A percentile compares a stretch with the other conserved stretches of the same genome.
Conservation (phyloP, 345 rosid genomes). For the Ailanthus altissimus region DNA sequence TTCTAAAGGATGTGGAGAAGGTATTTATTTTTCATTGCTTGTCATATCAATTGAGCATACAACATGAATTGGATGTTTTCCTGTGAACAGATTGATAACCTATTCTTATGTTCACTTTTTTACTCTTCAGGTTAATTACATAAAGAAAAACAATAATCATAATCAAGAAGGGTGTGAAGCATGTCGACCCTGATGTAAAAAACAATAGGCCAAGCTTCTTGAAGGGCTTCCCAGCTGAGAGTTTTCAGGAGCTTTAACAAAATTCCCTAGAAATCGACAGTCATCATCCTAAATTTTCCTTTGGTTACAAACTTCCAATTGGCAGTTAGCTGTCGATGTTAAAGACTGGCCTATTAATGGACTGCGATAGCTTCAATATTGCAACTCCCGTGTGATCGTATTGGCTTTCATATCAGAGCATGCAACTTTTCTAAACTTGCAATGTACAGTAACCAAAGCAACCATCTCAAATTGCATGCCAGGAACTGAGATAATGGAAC, state of each 20-base stretch:
- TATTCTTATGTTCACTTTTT: neutral
- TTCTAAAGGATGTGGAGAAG: neutral
- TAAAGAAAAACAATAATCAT: neutral
- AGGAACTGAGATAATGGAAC: neutral
- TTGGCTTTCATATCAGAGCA: neutral
- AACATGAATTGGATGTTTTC: neutral
- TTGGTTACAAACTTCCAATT: neutral
- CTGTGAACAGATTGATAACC: neutral
- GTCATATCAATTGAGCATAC: neutral
- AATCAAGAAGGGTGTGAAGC: neutral
- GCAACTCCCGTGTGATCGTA: neutral
- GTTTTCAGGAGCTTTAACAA: neutral
- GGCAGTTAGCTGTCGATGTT: neutral
- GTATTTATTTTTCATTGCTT: neutral
- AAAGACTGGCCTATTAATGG: neutral
- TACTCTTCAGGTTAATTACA: neutral
- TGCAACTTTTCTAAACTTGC: neutral
- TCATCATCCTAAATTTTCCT: neutral
- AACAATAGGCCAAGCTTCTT: neutral
- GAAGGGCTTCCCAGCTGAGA: neutral
- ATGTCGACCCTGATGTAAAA: neutral
- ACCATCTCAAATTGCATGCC: slow-evolving; percentile 11
- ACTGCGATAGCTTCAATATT: neutral
- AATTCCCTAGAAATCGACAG: neutral
- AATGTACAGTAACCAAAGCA: neutral